Base-by-base conservation (phyloP, 306 rosid genomes). In the Quillaja saponaria region DNA sequence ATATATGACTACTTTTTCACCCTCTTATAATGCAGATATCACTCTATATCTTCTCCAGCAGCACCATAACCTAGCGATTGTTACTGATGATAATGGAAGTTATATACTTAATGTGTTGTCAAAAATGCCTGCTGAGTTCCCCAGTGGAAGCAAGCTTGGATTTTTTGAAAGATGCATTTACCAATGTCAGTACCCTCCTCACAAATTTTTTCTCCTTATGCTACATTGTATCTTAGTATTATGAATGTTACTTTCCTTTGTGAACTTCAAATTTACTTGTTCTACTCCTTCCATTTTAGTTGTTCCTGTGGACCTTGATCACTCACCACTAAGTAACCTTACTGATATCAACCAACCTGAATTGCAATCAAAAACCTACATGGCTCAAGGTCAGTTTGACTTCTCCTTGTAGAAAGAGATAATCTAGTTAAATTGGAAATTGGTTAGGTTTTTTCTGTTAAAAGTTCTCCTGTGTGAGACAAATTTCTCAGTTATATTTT, bases 81-180 rank as follows among this genome's bases (percentile, higher is more conserved):
- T 76, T 40, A 31, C 64, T 17, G 61, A 76, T 16, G 63, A 76
- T 41, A 76, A 68, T 18, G 81, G 85, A 35, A 71, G 81, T 68
- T 31, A 58, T 34, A 58, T 80, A 53, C 78, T 80, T 6, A 68
- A 68, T 64, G 81, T 76, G 40, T 25, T 80, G 53, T 76, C 85
- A 10, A 76, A 64, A 59, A 40, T 52, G 59, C 76, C 81, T n/a
- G 69, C 86, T 13, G 67, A 64, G 64, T 84, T 84, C 63, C 82
- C 66, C n/a, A 73, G 86, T 81, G 84, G 81, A 59, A 66, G 58
- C 28, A 78, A 69, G 48, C 66, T 84, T 69, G 79, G 82, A 34
- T 18, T 75, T 51, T 75, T 70, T 80, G 61, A 35, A 63, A 78
- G 77, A 41, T 69, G 47, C 72, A 62, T 84, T 59, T 81, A 84